Percentiles rank a stretch among this genome's conserved stretches.
Conservation (phyloP, 169 alveolate species). For the Eimeria mitis region DNA sequence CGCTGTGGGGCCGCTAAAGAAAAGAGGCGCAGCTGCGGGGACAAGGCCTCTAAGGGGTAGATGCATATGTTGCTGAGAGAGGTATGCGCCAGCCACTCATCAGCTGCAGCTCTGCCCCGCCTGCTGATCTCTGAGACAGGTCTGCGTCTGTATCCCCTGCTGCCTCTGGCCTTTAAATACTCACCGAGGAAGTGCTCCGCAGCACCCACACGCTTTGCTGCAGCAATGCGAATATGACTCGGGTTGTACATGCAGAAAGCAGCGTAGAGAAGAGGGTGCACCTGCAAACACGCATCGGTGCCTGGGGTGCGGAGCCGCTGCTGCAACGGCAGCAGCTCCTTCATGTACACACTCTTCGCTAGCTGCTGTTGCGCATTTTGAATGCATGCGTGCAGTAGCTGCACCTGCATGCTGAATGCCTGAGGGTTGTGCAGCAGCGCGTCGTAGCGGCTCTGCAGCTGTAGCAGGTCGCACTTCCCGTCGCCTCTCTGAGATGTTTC, state of each 20-base stretch:
- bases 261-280: slow-evolving; percentile 60
- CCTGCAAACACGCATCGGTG: slow-evolving; percentile 41
- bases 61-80: slow-evolving; percentile 44
- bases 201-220: slow-evolving; percentile 61
- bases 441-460: slow-evolving; percentile 65
- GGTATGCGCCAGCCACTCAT: slow-evolving; percentile 40
- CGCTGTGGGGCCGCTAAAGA: slow-evolving; percentile 53
- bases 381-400: slow-evolving; percentile 30
- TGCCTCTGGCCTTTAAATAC: background rate
- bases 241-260: slow-evolving; percentile 57
- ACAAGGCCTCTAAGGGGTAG: slow-evolving; percentile 52
- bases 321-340: slow-evolving; percentile 32
- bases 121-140: background rate
- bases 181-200: slow-evolving; percentile 31
- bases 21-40: slow-evolving; percentile 51
- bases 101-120: slow-evolving; percentile 22
- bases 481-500: slow-evolving; percentile 6
- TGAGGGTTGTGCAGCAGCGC: slow-evolving; percentile 47
- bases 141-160: background rate
- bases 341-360: background rate
- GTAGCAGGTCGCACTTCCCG: slow-evolving; percentile 34
- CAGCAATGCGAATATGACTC: slow-evolving; percentile 23
- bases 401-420: slow-evolving; percentile 41
- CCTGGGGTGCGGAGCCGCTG: slow-evolving; percentile 56
- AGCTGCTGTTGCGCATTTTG: slow-evolving; percentile 26